Evolutionary conservation across 78 protist genomes (phyloP).

Genomic region (Ministeria vibrans): DNA sequence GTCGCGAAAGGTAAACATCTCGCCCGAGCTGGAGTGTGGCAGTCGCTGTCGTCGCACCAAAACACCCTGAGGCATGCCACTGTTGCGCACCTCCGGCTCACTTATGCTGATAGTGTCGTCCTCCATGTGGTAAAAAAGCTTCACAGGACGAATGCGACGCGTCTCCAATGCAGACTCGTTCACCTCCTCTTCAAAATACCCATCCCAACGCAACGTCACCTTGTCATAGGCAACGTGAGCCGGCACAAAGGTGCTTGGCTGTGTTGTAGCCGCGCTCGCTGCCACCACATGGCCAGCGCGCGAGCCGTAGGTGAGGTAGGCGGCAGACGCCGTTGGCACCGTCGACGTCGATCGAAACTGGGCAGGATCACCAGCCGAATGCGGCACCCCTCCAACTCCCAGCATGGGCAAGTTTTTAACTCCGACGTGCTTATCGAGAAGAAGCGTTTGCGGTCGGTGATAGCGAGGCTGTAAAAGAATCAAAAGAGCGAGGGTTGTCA

Average conservation of each 20-base stretch:
- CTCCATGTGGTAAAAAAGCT: slow-evolving; percentile 20
- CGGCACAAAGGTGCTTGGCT: not conserved
- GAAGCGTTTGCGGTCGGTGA: not conserved
- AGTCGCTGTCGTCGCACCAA: slow-evolving; percentile 23
- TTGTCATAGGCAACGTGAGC: not conserved
- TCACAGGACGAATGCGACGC: slow-evolving; percentile 22
- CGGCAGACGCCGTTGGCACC: not conserved
- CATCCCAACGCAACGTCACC: slow-evolving; percentile 38
- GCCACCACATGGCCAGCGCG: too few relatives aligned
- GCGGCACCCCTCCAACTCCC: not conserved
- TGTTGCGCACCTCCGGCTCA: slow-evolving; percentile 41
- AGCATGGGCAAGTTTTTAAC: not conserved
- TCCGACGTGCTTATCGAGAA: not conserved
- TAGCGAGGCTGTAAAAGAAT: not conserved
- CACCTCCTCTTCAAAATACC: slow-evolving; percentile 48
- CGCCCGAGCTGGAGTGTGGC: not conserved
- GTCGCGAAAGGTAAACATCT: slow-evolving; percentile 13
- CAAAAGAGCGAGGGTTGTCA: not conserved
- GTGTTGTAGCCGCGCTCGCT: too few relatives aligned
- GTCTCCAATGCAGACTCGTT: slow-evolving; percentile 22
- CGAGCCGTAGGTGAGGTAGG: not conserved
- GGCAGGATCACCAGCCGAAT: not conserved
- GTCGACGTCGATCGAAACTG: not conserved
- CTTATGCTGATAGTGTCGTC: slow-evolving; percentile 42
- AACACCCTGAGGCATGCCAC: slow-evolving; percentile 54